Conservation (phyloP, 164 flowering plant genomes). For the Tetracentron sinense region DNA sequence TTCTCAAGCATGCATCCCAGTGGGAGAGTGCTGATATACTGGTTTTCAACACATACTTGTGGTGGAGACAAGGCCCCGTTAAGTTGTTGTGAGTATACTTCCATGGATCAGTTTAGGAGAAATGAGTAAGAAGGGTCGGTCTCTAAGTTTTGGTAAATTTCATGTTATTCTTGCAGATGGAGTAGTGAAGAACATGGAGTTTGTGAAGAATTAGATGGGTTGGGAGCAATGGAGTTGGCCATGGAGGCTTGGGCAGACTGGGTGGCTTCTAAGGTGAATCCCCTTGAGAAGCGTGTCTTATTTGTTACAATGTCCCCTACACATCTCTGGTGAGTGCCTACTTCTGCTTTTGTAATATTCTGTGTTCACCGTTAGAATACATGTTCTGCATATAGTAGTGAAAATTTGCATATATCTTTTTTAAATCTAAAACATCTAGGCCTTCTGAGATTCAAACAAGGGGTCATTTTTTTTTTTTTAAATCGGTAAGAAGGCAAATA, state of each 20-base stretch:
- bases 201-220: slow-evolving; percentile 82
- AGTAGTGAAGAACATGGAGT: slow-evolving; percentile 50
- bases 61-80: slow-evolving; percentile 99
- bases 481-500: too few relatives aligned
- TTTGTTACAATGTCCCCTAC: slow-evolving; percentile 98
- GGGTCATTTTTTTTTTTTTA: background rate
- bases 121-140: background rate
- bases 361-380: too few relatives aligned
- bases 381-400: background rate
- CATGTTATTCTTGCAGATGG: slow-evolving; percentile 54
- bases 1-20: slow-evolving; percentile 62
- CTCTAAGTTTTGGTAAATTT: background rate
- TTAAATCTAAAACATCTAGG: background rate
- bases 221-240: slow-evolving; percentile 83
- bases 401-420: background rate
- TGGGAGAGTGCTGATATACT: slow-evolving; percentile 92
- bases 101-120: background rate
- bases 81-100: slow-evolving; percentile 54
- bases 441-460: background rate
- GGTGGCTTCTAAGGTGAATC: slow-evolving; percentile 61
- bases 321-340: slow-evolving; percentile 59
- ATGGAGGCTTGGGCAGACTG: slow-evolving; percentile 88
- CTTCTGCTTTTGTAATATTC: background rate
- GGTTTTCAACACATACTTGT: slow-evolving; percentile 82
- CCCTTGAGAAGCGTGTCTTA: slow-evolving; percentile 55